Evolutionary conservation across 768 basidiomycete genomes (phyloP).

Genomic region (Leucosporidium creatinivorum): DNA sequence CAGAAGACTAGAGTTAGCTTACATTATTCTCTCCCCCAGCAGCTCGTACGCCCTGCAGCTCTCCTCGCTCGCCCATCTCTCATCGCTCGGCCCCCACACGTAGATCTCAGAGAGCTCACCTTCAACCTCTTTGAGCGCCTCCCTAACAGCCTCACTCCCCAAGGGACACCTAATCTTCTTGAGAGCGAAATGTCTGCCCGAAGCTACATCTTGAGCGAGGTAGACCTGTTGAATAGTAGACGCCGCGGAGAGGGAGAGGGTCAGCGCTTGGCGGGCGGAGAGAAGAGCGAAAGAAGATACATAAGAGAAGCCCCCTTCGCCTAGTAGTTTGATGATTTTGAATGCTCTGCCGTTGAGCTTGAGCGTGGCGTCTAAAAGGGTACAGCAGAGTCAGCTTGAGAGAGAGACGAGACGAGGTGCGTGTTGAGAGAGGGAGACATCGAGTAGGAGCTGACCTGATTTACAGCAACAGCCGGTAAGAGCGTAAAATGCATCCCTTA

Average conservation of each 20-base stretch:
- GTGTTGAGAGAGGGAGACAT: slow-evolving; percentile 45
- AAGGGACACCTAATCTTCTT: slow-evolving; percentile 95
- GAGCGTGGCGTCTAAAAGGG: slow-evolving; percentile 55
- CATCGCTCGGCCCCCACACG: not conserved
- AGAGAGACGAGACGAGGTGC: slow-evolving; percentile 29
- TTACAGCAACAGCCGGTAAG: slow-evolving; percentile 67
- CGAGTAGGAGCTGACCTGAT: slow-evolving; percentile 17
- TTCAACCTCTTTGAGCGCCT: slow-evolving; percentile 53
- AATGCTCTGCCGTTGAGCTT: slow-evolving; percentile 93
- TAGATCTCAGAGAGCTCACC: not conserved
- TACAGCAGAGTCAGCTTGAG: no score
- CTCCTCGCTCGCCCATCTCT: not conserved
- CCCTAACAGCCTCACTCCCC: slow-evolving; percentile 67
- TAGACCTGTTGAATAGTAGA: slow-evolving; percentile 7
- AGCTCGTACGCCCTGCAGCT: no score
- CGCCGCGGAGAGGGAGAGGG: not conserved
- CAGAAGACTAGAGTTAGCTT: no score
- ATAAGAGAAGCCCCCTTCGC: slow-evolving; percentile 93
- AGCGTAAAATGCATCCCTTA: slow-evolving; percentile 74
- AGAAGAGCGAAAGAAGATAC: slow-evolving; percentile 54
- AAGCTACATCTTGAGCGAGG: slow-evolving; percentile 39
- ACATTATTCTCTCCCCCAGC: no score
- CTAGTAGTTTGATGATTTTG: slow-evolving; percentile 82
- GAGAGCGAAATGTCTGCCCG: slow-evolving; percentile 79
- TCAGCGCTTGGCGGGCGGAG: not conserved